Evolutionary conservation across 768 basidiomycete species (phyloP).

Genomic region (Lactarius tabidus): DNA sequence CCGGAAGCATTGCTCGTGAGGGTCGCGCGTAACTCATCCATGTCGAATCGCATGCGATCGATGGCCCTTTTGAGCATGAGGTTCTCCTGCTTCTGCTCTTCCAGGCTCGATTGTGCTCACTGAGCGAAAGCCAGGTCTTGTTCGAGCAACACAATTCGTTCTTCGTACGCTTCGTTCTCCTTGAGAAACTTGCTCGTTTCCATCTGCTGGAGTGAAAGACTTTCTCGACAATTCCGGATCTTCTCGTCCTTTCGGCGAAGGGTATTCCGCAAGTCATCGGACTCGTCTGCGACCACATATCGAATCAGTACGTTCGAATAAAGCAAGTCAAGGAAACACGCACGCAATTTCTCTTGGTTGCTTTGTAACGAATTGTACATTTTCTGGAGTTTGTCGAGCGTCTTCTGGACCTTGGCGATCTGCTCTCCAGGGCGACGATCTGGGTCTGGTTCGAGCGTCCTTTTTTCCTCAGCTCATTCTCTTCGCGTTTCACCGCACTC

Average conservation of each 20-base stretch:
- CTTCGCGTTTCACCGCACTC: conserved; percentile 77
- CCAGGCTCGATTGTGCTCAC: conserved; percentile 67
- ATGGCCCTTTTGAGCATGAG: conserved; percentile 92
- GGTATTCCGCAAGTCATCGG: conserved; percentile 73
- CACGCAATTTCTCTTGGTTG: conserved; percentile 82
- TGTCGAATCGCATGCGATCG: conserved; percentile 88
- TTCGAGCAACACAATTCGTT: conserved; percentile 66
- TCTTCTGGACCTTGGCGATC: conserved; percentile 68
- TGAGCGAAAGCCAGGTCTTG: conserved; percentile 65
- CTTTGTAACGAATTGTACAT: conserved; percentile 73
- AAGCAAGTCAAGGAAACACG: conserved; percentile 31
- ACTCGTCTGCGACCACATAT: conserved; percentile 46
- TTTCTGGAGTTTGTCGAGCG: conserved; percentile 65
- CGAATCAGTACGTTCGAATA: conserved; percentile 5
- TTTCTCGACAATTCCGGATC: conserved; percentile 61
- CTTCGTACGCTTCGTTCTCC: conserved; percentile 70
- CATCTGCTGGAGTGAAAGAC: conserved; percentile 52
- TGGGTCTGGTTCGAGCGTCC: conserved; percentile 70
- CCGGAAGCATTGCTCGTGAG: conserved; percentile 35
- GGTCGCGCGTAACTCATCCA: conserved; percentile 80
- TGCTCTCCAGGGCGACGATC: conserved; percentile 69
- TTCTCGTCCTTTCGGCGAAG: conserved; percentile 73
- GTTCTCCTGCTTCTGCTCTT: conserved; percentile 95
- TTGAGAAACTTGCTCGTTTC: conserved; percentile 63
- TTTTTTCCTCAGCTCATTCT: conserved; percentile 86